Evolutionary conservation across 2,329 filamentous ascomycete species (phyloP), one percentile per base, ranked within the genome.

Genomic region (Penicillium brasilianum): DNA sequence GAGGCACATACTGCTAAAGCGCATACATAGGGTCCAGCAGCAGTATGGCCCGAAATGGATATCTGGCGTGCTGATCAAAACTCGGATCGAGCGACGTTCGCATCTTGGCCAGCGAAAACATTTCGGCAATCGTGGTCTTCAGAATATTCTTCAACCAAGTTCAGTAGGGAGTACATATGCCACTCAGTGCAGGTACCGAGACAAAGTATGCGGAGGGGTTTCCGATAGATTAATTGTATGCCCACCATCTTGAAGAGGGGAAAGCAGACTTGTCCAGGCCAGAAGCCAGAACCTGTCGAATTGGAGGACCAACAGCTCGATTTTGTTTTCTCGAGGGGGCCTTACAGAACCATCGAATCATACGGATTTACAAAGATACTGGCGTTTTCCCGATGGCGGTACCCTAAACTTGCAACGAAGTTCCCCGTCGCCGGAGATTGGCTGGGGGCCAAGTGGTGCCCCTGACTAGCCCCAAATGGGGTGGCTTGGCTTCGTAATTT

Each of bases 381-480:
- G 50, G 49, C 50, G 18, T 25, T 28, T 34, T 34, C 50, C 32
- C 18, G 28, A 52, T 52, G 32, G 34, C 22, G 50, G 52, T 41
- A 18, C 25, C 49, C 50, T 44, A 59, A 58, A 48, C 28, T 28
- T n/a, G 41, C 41, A 20, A 54, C 34, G 32, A 50, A 37, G 32
- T 52, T 59, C 52, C 57, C 51, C 51, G 39, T 30, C 28, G 58
- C 7, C 13, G 36, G 28, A 18, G 39, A 61, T 60, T 64, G 58
- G 61, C 32, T 59, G 49, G 39, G 37, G 16, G 16, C 32, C 18
- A 41, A 48, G 34, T 58, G 49, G 53, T 63, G 32, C 65, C 66
- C 66, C 66, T 68, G 66, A 68, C 66, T 68, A 68, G 63, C 52
- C 60, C 60, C 18, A 51, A 58, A 28, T 53, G 6, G 34, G 32